These are phyloP conservation scores for Tolypocladium tropicale DNA, from an alignment of 2,329 filamentous ascomycete species.

Conservation along the genomic window DNA sequence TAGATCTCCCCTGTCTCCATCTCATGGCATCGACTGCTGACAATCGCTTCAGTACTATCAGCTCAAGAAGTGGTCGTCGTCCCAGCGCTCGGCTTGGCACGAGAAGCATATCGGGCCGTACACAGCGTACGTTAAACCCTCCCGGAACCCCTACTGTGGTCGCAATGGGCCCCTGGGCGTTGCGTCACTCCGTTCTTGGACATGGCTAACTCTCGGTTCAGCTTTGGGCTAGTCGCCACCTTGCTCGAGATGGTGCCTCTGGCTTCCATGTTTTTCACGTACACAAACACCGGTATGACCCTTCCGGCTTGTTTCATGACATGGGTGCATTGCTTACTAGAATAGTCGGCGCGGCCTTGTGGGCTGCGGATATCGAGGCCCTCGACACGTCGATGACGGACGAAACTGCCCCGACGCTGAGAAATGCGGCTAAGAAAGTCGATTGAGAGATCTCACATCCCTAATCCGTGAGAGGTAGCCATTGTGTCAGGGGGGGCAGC, in stretches of 20 bases:
- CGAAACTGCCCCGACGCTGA: conserved; percentile 38
- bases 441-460: conserved; percentile 16
- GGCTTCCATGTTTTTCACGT: conserved; percentile 72
- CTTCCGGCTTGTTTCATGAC: not conserved
- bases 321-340: conserved; percentile 2
- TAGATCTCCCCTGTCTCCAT: not conserved
- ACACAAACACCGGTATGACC: conserved; percentile 65
- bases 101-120: conserved; percentile 64
- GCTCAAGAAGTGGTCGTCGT: conserved; percentile 69
- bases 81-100: conserved; percentile 58
- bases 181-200: not conserved
- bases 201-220: conserved; percentile 23
- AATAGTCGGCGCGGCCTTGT: conserved; percentile 78
- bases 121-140: conserved; percentile 52
- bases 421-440: conserved; percentile 38
- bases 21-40: not conserved
- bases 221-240: conserved; percentile 65
- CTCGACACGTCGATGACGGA: conserved; percentile 38
- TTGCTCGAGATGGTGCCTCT: conserved; percentile 79
- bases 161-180: not conserved
- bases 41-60: conserved; percentile 64
- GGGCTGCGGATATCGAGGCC: conserved; percentile 76
- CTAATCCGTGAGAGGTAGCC: not conserved
- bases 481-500: not conserved
- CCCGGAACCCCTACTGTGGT: not conserved